Evolutionary conservation across 805 yeast genomes (phyloP).

Genomic region (Lipomyces yamadae): DNA sequence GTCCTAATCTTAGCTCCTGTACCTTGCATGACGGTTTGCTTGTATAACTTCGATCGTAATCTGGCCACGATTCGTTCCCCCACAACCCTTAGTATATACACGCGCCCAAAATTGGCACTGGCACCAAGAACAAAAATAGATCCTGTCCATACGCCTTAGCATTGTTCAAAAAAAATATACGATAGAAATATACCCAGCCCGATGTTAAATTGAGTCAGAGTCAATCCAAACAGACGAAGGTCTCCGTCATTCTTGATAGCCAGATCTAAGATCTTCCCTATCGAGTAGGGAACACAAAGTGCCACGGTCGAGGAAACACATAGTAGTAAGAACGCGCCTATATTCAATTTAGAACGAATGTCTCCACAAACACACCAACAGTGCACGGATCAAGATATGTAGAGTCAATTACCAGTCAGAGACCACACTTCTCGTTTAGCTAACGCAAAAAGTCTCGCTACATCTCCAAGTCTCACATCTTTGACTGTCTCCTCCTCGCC

Average conservation of each 20-base stretch:
- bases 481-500: constrained; percentile 12
- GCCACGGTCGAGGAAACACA: constrained; percentile 75
- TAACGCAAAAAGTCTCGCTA: constrained; percentile 56
- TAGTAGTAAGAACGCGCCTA: constrained; percentile 65
- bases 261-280: constrained; percentile 84
- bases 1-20: too few relatives aligned
- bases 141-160: constrained; percentile 8
- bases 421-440: constrained; percentile 62
- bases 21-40: constrained; percentile 70
- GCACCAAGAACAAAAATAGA: constrained; percentile 72
- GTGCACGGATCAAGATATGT: neutral
- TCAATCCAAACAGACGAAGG: constrained; percentile 58
- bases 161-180: constrained; percentile 4
- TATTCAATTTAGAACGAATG: neutral
- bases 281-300: constrained; percentile 77
- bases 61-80: constrained; percentile 91
- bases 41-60: constrained; percentile 74
- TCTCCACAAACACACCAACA: neutral
- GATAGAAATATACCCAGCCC: constrained; percentile 53
- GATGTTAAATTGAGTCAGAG: constrained; percentile 63
- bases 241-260: constrained; percentile 51
- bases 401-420: constrained; percentile 59
- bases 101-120: constrained; percentile 76
- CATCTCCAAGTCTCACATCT: constrained; percentile 45
- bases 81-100: constrained; percentile 69